A percentile compares a stretch with the other conserved stretches of the same genome.
Evolutionary conservation across 805 yeast genomes (phyloP).

Genomic region (Candida silvicultrix): DNA sequence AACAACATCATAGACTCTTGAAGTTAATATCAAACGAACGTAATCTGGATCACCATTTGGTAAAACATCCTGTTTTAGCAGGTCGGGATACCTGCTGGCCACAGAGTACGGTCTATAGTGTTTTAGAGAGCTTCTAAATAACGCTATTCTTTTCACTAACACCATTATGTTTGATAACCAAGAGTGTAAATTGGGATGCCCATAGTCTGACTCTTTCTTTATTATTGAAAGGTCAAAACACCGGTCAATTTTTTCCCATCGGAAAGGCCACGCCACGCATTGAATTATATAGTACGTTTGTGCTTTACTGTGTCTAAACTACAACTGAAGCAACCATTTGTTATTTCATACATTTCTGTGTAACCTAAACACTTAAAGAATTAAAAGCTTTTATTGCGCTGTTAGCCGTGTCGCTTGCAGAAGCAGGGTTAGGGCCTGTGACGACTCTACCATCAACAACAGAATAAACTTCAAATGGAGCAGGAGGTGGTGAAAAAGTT

Average conservation of each 20-base stretch:
- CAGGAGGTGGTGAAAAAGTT: constrained; percentile 36
- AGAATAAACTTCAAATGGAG: constrained; percentile 45
- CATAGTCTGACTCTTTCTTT: too few relatives aligned
- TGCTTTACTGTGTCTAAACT: neutral
- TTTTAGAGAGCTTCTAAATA: neutral
- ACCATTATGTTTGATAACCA: neutral
- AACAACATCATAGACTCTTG: constrained; percentile 92
- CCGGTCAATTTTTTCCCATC: neutral
- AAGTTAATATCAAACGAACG: constrained; percentile 80
- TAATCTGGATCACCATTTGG: constrained; percentile 82
- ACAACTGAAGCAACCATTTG: too few relatives aligned
- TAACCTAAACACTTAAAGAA: neutral
- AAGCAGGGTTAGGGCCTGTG: constrained; percentile 63
- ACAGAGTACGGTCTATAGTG: neutral
- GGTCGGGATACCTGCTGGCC: constrained; percentile 14
- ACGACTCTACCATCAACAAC: constrained; percentile 52
- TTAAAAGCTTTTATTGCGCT: constrained; percentile 26
- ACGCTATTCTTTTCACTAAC: neutral
- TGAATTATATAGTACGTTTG: neutral
- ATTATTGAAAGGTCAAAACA: neutral
- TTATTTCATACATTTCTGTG: too few relatives aligned
- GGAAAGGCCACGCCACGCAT: neutral
- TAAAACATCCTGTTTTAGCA: constrained; percentile 42
- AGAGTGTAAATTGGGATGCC: too few relatives aligned
- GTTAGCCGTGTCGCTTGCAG: constrained; percentile 44